Evolutionary conservation across 192 early-diverging fungal species (phyloP).

Genomic region (Geranomyces michiganensis): DNA sequence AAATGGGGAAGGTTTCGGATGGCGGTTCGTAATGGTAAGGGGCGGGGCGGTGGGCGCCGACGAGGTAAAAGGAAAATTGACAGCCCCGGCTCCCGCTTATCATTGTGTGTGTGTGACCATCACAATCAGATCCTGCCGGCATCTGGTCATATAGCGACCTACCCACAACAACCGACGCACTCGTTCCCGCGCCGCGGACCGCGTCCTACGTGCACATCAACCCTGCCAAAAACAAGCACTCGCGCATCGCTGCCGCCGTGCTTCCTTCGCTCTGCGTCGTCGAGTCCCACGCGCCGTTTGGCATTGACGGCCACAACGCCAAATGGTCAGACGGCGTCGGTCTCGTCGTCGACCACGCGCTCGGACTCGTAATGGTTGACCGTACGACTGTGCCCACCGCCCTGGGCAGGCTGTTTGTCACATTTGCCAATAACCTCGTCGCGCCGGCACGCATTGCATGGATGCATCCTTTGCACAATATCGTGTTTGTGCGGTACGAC

Average conservation of each 20-base stretch:
- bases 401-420: constrained; percentile 75
- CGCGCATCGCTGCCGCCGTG: constrained; percentile 57
- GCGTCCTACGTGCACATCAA: constrained; percentile 60
- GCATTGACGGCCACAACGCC: constrained; percentile 62
- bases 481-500: constrained; percentile 81
- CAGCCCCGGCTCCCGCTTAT: too few relatives aligned
- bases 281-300: constrained; percentile 67
- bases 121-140: constrained; percentile 59
- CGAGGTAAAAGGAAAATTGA: too few relatives aligned
- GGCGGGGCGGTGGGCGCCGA: neutral
- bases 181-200: constrained; percentile 62
- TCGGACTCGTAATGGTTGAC: constrained; percentile 77
- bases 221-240: constrained; percentile 34
- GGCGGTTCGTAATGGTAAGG: constrained; percentile 33
- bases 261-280: constrained; percentile 80
- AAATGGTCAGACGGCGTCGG: constrained; percentile 53
- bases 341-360: constrained; percentile 56
- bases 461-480: constrained; percentile 82
- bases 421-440: constrained; percentile 77
- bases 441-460: constrained; percentile 80
- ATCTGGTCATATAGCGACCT: constrained; percentile 73
- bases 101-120: too few relatives aligned
- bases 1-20: constrained; percentile 41
- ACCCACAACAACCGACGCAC: constrained; percentile 53
- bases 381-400: constrained; percentile 74